Conservation (phyloP, 768 basidiomycete species). For the Boletus rufocinnamomeus region DNA sequence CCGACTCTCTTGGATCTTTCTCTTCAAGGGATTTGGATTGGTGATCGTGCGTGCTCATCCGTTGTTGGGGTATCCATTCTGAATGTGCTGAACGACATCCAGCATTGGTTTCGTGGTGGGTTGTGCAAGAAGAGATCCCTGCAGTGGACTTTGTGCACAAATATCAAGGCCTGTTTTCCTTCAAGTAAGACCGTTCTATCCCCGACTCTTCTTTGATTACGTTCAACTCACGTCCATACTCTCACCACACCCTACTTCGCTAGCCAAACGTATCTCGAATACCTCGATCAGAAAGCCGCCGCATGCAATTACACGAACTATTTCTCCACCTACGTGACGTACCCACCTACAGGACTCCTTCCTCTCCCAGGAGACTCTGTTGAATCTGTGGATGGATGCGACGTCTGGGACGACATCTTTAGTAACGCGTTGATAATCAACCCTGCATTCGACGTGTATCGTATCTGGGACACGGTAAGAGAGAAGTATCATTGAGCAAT, state of each 20-base stretch:
- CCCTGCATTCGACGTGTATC: slow-evolving; percentile 77
- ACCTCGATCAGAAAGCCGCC: slow-evolving; percentile 54
- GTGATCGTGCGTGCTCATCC: slow-evolving; percentile 56
- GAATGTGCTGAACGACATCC: background rate
- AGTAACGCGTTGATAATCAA: slow-evolving; percentile 61
- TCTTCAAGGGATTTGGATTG: slow-evolving; percentile 71
- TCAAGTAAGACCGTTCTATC: slow-evolving; percentile 52
- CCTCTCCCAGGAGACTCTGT: slow-evolving; percentile 66
- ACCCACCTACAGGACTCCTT: slow-evolving; percentile 64
- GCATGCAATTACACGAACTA: slow-evolving; percentile 68
- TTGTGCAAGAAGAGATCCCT: slow-evolving; percentile 70
- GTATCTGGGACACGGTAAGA: slow-evolving; percentile 68
- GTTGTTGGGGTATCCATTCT: background rate
- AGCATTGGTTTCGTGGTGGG: slow-evolving; percentile 62
- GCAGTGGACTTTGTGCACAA: slow-evolving; percentile 76
- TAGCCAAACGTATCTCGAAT: slow-evolving; percentile 61
- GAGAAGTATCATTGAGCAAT: too few relatives aligned
- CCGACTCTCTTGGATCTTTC: slow-evolving; percentile 52
- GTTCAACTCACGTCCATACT: background rate
- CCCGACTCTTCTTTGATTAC: background rate
- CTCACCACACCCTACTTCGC: background rate
- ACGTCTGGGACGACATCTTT: slow-evolving; percentile 69
- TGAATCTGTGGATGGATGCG: slow-evolving; percentile 52
- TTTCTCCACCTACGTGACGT: slow-evolving; percentile 60
- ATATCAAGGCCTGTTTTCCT: slow-evolving; percentile 66